Percentiles rank a stretch among this genome's conserved stretches.
phyloP scores from a whole-genome alignment of 345 rosid species.

The Boechera divaricarpa region DNA sequence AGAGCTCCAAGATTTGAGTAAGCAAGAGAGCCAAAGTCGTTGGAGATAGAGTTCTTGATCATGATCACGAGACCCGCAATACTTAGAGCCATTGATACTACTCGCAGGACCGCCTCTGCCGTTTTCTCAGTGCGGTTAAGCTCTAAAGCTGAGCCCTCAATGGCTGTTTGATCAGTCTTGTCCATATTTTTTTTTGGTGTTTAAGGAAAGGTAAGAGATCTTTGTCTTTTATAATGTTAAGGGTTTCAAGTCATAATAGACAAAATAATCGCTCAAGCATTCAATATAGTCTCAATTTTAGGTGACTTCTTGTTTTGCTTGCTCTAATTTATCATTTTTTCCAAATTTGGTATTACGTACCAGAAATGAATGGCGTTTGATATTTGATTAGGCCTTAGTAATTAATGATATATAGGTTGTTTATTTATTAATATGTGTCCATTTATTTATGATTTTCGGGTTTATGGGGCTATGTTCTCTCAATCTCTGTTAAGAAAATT shows the following conservation, averaged over 20 bases:
- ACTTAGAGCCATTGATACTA: constrained; percentile 67
- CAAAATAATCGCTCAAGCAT: constrained; percentile 24
- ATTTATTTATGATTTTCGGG: constrained; percentile 25
- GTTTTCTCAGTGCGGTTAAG: constrained; percentile 27
- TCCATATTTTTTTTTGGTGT: constrained; percentile 17
- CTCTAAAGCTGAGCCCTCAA: constrained; percentile 19
- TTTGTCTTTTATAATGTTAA: constrained; percentile 22
- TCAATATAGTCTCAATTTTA: constrained; percentile 22
- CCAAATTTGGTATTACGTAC: constrained; percentile 22
- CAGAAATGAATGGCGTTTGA: constrained; percentile 1
- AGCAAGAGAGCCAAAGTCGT: constrained; percentile 74
- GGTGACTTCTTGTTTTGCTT: constrained; percentile 31
- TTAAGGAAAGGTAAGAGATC: background rate
- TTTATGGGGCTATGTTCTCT: constrained; percentile 1
- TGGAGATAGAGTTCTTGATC: constrained; percentile 69
- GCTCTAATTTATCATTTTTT: background rate
- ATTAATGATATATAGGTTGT: background rate
- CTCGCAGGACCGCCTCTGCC: constrained; percentile 58
- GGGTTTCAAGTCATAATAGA: constrained; percentile 2
- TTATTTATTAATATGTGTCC: background rate
- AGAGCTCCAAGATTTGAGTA: constrained; percentile 84
- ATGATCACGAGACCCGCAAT: constrained; percentile 66
- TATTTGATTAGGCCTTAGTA: constrained; percentile 7
- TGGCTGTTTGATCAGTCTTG: constrained; percentile 14
- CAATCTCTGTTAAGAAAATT: constrained; percentile 11